These are phyloP conservation scores for Bruguiera sexangula DNA, from an alignment of 345 rosid genomes.

Conservation along the genomic window DNA sequence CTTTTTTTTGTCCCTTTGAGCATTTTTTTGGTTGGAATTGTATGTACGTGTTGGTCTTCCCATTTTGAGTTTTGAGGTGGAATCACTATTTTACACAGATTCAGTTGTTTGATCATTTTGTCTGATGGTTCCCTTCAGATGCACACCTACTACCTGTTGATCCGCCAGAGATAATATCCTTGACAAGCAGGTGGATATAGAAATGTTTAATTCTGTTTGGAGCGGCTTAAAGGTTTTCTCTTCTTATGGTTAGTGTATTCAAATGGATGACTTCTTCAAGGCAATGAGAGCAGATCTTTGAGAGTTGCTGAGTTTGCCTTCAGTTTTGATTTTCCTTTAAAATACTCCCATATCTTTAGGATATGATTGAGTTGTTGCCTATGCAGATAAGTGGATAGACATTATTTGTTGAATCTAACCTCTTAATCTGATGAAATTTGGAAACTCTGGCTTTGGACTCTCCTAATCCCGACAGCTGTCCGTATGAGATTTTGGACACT, in stretches of 20 bases:
- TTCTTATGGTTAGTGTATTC: neutral
- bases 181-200: conserved; percentile 57
- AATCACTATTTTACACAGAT: no score
- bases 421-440: neutral
- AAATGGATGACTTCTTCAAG: neutral
- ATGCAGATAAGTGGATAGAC: neutral
- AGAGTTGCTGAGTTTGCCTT: neutral
- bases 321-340: neutral
- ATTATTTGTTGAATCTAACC: neutral
- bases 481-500: neutral
- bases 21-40: no score
- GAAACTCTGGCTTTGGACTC: neutral
- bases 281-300: neutral
- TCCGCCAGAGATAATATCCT: conserved; percentile 62
- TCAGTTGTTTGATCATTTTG: conserved; percentile 8
- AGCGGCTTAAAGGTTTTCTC: neutral
- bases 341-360: neutral
- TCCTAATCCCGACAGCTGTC: neutral
- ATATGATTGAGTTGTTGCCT: neutral
- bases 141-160: conserved; percentile 84
- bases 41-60: no score
- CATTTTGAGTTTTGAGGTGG: no score
- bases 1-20: no score
- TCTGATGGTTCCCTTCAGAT: conserved; percentile 49
- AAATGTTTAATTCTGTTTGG: neutral